These are phyloP conservation scores for Ricinus communis DNA, from an alignment of 345 rosid genomes.

Conservation along the genomic window DNA sequence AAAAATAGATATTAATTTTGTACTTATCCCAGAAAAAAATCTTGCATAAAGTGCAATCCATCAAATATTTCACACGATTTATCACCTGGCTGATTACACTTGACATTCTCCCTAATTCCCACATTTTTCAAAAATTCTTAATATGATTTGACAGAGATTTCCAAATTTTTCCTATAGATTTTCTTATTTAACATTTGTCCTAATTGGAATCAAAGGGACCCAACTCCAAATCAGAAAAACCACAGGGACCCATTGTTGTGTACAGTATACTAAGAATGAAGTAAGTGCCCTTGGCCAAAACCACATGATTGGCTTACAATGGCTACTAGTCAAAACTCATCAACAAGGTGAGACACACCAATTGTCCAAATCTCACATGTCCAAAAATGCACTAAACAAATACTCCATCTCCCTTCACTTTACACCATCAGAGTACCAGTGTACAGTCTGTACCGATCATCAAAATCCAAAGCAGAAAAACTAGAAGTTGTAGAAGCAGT, in stretches of 20 bases:
- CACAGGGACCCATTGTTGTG: too few relatives aligned
- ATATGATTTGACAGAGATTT: neutral
- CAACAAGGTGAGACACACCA: too few relatives aligned
- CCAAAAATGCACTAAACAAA: neutral
- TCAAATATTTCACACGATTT: too few relatives aligned
- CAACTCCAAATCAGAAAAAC: neutral
- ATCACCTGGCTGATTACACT: too few relatives aligned
- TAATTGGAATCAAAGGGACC: neutral
- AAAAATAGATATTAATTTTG: too few relatives aligned
- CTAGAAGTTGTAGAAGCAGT: neutral
- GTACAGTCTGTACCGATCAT: conserved; percentile 17
- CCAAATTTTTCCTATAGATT: neutral
- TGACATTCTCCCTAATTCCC: too few relatives aligned
- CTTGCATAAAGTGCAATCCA: too few relatives aligned
- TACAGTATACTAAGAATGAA: too few relatives aligned
- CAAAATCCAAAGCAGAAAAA: neutral
- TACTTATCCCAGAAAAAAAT: too few relatives aligned
- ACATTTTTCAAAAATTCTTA: too few relatives aligned
- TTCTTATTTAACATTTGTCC: neutral
- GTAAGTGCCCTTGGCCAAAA: too few relatives aligned
- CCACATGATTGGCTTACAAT: neutral
- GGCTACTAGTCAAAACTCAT: too few relatives aligned
- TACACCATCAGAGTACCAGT: neutral
- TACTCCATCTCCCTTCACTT: neutral
- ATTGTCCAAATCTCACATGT: neutral